phyloP scores from a whole-genome alignment of 176 grass and related monocot species.

The Avena sativa region DNA sequence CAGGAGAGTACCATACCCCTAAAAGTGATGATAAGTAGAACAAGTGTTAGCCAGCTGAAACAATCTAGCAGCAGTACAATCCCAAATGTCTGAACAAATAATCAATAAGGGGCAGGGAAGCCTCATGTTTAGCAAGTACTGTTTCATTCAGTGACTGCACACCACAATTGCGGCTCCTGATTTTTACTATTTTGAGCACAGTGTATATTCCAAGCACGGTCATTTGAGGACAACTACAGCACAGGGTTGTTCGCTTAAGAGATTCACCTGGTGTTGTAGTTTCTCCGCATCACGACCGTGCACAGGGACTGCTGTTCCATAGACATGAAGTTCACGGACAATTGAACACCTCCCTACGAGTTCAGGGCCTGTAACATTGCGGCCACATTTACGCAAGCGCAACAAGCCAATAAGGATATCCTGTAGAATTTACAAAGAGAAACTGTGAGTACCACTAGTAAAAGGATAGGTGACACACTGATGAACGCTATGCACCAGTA shows the following conservation, averaged over 20 bases:
- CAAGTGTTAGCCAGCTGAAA: conserved; percentile 24
- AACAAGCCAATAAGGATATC: conserved; percentile 92
- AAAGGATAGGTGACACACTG: background rate
- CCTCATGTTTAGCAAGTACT: background rate
- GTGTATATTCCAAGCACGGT: background rate
- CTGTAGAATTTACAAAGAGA: conserved; percentile 52
- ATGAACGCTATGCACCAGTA: background rate
- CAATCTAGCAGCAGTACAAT: background rate
- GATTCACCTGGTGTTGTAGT: conserved; percentile 84
- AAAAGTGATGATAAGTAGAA: conserved; percentile 8
- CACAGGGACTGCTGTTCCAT: conserved; percentile 97
- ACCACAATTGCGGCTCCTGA: background rate
- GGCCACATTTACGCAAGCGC: conserved; percentile 83
- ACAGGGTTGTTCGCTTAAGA: background rate
- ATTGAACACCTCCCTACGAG: conserved; percentile 91
- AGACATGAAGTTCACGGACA: conserved; percentile 96
- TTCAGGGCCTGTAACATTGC: conserved; percentile 90
- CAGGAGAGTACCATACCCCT: conserved; percentile 92
- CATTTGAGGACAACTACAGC: background rate
- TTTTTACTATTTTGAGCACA: conserved; percentile 4
- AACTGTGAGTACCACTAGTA: conserved; percentile 19
- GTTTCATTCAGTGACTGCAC: background rate
- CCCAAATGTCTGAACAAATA: background rate
- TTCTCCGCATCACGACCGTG: conserved; percentile 90
- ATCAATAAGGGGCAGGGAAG: background rate